Conservation (phyloP, 75 land plant species). For the Selaginella moellendorffii region DNA sequence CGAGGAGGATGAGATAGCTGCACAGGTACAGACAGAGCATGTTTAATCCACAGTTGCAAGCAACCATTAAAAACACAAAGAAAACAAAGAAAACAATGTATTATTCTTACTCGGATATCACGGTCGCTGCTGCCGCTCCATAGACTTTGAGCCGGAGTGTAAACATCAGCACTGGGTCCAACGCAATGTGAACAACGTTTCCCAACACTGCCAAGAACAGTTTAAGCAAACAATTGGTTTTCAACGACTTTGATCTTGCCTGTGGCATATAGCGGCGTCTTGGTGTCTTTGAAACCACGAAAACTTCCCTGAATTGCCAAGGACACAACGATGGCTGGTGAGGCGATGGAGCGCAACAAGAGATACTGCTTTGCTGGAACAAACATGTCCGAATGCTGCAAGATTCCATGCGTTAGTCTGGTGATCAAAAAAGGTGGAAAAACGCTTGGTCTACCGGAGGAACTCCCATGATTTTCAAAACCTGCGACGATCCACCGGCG, state of each 20-base stretch:
- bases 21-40: too few relatives aligned
- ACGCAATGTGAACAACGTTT: conserved; percentile 42
- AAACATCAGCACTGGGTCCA: conserved; percentile 84
- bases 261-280: conserved; percentile 76
- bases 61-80: too few relatives aligned
- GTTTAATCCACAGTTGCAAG: too few relatives aligned
- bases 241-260: conserved; percentile 26
- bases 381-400: conserved; percentile 78
- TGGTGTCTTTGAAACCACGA: conserved; percentile 86
- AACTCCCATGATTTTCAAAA: background rate
- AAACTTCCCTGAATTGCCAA: conserved; percentile 89
- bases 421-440: too few relatives aligned
- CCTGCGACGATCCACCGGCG: background rate
- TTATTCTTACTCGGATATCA: conserved; percentile 81
- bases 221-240: background rate
- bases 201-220: conserved; percentile 38
- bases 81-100: too few relatives aligned
- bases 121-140: conserved; percentile 94
- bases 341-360: conserved; percentile 64
- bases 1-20: conserved; percentile 70
- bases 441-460: background rate
- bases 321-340: conserved; percentile 69
- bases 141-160: conserved; percentile 40
- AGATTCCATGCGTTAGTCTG: too few relatives aligned
- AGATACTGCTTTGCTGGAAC: conserved; percentile 66